Evolutionary conservation across 2,329 filamentous ascomycete genomes (phyloP).

Genomic region (Myrmaecium sp.): DNA sequence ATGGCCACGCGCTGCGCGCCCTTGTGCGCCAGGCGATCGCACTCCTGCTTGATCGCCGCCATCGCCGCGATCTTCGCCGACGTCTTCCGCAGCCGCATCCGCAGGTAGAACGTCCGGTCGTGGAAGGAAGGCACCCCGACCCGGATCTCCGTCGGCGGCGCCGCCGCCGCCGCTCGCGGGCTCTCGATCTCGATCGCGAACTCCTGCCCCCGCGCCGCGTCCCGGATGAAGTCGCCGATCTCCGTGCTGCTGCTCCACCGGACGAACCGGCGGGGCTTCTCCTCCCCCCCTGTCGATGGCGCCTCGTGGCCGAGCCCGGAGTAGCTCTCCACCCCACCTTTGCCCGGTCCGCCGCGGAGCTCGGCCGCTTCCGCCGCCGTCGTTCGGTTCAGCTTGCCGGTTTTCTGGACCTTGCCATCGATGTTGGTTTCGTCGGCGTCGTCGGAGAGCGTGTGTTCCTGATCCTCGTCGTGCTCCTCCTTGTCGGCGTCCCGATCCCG

Average conservation of each 20-base stretch:
- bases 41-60: constrained; percentile 62
- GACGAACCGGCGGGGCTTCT: constrained; percentile 47
- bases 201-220: constrained; percentile 68
- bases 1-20: constrained; percentile 66
- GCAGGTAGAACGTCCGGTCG: constrained; percentile 79
- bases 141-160: constrained; percentile 48
- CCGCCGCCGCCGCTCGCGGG: too few relatives aligned
- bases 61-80: constrained; percentile 50
- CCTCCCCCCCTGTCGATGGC: too few relatives aligned
- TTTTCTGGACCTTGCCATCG: constrained; percentile 30
- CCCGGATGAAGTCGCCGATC: constrained; percentile 84
- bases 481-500: constrained; percentile 13
- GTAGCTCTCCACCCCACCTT: constrained; percentile 51
- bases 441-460: constrained; percentile 28
- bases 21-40: constrained; percentile 59
- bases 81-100: constrained; percentile 57
- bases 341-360: constrained; percentile 31
- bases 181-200: constrained; percentile 76
- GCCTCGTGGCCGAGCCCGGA: constrained; percentile 51
- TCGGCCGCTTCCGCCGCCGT: constrained; percentile 12
- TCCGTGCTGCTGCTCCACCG: constrained; percentile 81
- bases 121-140: constrained; percentile 76
- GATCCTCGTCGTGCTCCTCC: constrained; percentile 10
- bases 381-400: constrained; percentile 21
- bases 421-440: constrained; percentile 32